phyloP scores from a whole-genome alignment of 2,329 filamentous ascomycete genomes.

The Trichoderma brevicompactum region DNA sequence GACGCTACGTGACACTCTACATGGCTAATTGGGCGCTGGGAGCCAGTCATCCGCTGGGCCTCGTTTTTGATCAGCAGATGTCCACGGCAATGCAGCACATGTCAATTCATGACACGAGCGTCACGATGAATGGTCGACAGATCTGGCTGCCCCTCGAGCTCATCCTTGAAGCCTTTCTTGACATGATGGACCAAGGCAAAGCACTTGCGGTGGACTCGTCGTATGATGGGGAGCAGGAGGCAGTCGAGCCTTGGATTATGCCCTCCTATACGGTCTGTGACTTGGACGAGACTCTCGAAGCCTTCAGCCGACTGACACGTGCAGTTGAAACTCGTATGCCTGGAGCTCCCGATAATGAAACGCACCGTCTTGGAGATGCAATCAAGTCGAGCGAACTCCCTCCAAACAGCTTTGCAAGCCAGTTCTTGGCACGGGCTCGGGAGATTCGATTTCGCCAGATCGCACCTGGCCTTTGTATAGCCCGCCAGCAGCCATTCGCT shows the following conservation, averaged over 20 bases:
- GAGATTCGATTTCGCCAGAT: constrained; percentile 9
- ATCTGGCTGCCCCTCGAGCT: constrained; percentile 18
- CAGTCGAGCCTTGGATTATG: constrained; percentile 15
- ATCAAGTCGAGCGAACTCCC: neutral
- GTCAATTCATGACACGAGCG: constrained; percentile 12
- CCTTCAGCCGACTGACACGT: constrained; percentile 6
- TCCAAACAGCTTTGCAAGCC: constrained; percentile 11
- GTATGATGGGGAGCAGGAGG: constrained; percentile 16
- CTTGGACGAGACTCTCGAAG: constrained; percentile 12
- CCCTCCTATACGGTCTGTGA: constrained; percentile 11
- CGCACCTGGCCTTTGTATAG: constrained; percentile 23
- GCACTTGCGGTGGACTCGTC: constrained; percentile 11
- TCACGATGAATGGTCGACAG: constrained; percentile 22
- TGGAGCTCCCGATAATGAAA: neutral
- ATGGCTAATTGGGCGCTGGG: constrained; percentile 24
- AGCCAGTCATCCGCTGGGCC: constrained; percentile 17
- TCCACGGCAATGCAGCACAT: constrained; percentile 25
- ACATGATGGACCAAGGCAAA: constrained; percentile 25
- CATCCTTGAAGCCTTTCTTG: constrained; percentile 10
- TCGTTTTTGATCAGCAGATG: constrained; percentile 14
- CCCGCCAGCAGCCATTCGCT: constrained; percentile 17
- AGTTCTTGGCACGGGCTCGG: constrained; percentile 1
- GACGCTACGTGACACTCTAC: constrained; percentile 21
- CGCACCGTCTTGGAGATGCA: neutral
- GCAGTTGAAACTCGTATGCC: constrained; percentile 21